phyloP scores from a whole-genome alignment of 305 asterid species.

The Solanum aculeatissimum region DNA sequence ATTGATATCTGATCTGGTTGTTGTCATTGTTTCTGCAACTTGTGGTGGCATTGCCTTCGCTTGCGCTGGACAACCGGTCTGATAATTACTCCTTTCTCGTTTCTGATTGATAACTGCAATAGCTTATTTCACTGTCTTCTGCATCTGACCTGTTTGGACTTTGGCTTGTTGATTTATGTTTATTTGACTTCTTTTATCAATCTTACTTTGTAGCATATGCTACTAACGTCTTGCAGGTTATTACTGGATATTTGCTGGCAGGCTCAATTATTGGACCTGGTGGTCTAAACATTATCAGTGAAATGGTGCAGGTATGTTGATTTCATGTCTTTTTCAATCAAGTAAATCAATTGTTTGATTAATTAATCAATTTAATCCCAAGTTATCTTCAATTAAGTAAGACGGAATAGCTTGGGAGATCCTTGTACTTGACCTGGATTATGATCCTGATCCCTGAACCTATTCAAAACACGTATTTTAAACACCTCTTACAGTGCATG shows the following conservation, averaged over 20 bases:
- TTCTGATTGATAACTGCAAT: background rate
- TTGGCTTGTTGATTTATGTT: background rate
- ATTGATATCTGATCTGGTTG: slow-evolving; percentile 75
- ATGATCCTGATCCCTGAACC: background rate
- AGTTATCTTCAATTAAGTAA: background rate
- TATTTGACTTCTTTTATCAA: slow-evolving; percentile 5
- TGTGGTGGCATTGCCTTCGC: slow-evolving; percentile 89
- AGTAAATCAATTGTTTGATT: background rate
- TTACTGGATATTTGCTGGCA: slow-evolving; percentile 78
- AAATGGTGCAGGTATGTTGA: slow-evolving; percentile 71
- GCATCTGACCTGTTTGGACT: background rate
- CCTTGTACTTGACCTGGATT: background rate
- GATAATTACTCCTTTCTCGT: slow-evolving; percentile 9
- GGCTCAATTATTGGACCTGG: slow-evolving; percentile 89
- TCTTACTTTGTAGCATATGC: background rate
- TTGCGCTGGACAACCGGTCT: slow-evolving; percentile 83
- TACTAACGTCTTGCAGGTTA: slow-evolving; percentile 40
- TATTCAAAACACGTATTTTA: background rate
- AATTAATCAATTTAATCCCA: background rate
- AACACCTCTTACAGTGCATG: background rate
- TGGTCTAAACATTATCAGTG: slow-evolving; percentile 70
- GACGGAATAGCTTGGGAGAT: background rate
- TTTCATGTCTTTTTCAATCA: background rate
- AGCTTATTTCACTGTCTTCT: background rate
- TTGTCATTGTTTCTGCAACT: slow-evolving; percentile 85